These are phyloP conservation scores for Cardamine resedifolia DNA, from an alignment of 345 rosid species.

Conservation along the genomic window DNA sequence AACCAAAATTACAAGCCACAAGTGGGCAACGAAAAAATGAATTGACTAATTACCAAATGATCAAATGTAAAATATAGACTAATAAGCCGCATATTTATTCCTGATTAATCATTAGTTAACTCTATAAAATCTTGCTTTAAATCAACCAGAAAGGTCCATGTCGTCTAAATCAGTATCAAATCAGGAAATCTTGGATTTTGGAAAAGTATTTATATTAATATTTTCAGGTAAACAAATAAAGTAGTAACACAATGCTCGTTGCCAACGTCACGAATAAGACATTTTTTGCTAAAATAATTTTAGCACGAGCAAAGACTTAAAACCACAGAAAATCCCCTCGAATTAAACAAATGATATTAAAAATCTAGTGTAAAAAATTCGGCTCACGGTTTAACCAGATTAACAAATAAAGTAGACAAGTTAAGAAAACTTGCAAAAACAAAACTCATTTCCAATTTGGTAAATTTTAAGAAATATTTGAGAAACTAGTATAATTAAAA, in stretches of 20 bases:
- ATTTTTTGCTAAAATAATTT: background rate
- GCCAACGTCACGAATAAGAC: slow-evolving; percentile 29
- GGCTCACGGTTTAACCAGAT: background rate
- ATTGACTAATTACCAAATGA: background rate
- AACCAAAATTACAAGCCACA: background rate
- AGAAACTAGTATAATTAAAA: background rate
- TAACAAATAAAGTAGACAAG: background rate
- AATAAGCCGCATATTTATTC: slow-evolving; percentile 4
- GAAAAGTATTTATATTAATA: slow-evolving; percentile 11
- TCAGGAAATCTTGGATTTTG: slow-evolving; percentile 14
- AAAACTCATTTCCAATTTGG: background rate
- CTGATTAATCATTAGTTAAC: slow-evolving; percentile 20
- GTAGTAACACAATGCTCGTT: slow-evolving; percentile 21
- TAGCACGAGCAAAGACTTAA: slow-evolving; percentile 20
- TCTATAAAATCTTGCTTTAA: slow-evolving; percentile 36
- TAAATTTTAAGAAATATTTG: background rate
- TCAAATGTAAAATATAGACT: background rate
- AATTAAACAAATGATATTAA: background rate
- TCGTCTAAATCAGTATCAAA: slow-evolving; percentile 35
- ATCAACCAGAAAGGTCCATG: slow-evolving; percentile 37
- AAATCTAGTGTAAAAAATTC: background rate
- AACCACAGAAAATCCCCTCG: background rate
- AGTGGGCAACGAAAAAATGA: slow-evolving; percentile 18
- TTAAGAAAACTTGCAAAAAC: background rate
- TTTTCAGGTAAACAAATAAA: slow-evolving; percentile 21